Percentiles rank a stretch among this genome's conserved stretches.
These are phyloP conservation scores for Wickerhamomyces chaumierensis DNA, from an alignment of 805 yeast species.

Conservation along the genomic window DNA sequence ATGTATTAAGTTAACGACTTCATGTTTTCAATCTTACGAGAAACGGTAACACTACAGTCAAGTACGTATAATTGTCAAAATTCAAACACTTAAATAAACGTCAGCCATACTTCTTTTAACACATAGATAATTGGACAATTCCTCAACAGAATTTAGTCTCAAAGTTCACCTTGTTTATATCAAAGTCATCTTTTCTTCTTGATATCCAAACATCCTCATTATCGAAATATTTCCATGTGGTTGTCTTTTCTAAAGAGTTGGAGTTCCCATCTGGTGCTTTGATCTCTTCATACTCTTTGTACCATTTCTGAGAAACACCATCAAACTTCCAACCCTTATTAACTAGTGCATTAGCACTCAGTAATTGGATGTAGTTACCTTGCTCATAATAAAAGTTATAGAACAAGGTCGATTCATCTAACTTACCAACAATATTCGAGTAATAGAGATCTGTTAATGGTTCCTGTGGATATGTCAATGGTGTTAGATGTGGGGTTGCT, in stretches of 20 bases:
- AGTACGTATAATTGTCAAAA: no score
- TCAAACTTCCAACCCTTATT: slow-evolving; percentile 79
- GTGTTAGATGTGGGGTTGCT: slow-evolving; percentile 77
- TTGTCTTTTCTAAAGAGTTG: slow-evolving; percentile 29
- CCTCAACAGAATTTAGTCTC: slow-evolving; percentile 8
- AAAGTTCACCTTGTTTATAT: slow-evolving; percentile 18
- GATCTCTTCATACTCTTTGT: slow-evolving; percentile 46
- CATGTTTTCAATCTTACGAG: no score
- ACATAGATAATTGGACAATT: no score
- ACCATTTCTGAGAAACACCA: slow-evolving; percentile 69
- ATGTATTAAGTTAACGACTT: no score
- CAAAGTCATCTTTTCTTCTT: slow-evolving; percentile 48
- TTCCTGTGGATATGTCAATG: slow-evolving; percentile 82
- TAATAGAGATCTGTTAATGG: slow-evolving; percentile 45
- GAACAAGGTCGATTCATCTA: slow-evolving; percentile 81
- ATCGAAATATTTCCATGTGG: slow-evolving; percentile 73
- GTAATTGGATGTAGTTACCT: slow-evolving; percentile 58
- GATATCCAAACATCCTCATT: slow-evolving; percentile 61
- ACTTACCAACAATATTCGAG: slow-evolving; percentile 48
- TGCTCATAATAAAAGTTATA: slow-evolving; percentile 82
- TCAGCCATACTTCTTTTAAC: no score
- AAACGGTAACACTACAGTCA: no score
- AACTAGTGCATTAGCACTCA: slow-evolving; percentile 72
- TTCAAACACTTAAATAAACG: no score
- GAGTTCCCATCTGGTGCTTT: slow-evolving; percentile 21